A percentile compares a stretch with the other conserved stretches of the same genome.
phyloP scores from a whole-genome alignment of 331 rosid genomes.

The Saraca asoca region DNA sequence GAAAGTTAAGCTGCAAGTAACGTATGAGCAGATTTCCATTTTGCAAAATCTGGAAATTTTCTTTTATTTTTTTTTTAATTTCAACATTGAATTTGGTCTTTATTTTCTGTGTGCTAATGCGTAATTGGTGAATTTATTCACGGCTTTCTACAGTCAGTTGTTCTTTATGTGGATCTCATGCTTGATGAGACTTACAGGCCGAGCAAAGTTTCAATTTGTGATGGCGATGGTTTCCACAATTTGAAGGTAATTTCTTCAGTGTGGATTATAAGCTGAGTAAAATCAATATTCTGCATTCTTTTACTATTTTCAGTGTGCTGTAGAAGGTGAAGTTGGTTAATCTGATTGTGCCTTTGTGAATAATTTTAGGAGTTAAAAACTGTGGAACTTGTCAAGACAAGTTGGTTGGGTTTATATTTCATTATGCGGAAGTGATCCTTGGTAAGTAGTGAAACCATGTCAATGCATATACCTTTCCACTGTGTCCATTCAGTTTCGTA shows the following conservation, averaged over 20 bases:
- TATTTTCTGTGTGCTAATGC: background rate
- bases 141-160: conserved; percentile 56
- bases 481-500: background rate
- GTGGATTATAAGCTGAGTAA: background rate
- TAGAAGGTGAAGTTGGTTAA: conserved; percentile 25
- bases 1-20: conserved; percentile 82
- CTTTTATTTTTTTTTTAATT: background rate
- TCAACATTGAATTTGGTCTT: background rate
- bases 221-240: conserved; percentile 93
- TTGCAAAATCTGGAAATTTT: background rate
- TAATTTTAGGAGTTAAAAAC: conserved; percentile 75
- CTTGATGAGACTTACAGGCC: conserved; percentile 95
- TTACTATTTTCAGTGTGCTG: background rate
- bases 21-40: background rate
- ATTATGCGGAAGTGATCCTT: conserved; percentile 80
- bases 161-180: conserved; percentile 85
- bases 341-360: conserved; percentile 25
- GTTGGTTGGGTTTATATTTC: conserved; percentile 87
- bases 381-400: conserved; percentile 80
- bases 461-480: background rate
- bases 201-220: conserved; percentile 73
- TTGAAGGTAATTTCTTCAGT: conserved; percentile 54
- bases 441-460: conserved; percentile 46
- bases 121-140: conserved; percentile 8
- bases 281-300: background rate